Evolutionary conservation across 139 green algal genomes (phyloP).

Genomic region (Chlamydomonas asymmetrica): DNA sequence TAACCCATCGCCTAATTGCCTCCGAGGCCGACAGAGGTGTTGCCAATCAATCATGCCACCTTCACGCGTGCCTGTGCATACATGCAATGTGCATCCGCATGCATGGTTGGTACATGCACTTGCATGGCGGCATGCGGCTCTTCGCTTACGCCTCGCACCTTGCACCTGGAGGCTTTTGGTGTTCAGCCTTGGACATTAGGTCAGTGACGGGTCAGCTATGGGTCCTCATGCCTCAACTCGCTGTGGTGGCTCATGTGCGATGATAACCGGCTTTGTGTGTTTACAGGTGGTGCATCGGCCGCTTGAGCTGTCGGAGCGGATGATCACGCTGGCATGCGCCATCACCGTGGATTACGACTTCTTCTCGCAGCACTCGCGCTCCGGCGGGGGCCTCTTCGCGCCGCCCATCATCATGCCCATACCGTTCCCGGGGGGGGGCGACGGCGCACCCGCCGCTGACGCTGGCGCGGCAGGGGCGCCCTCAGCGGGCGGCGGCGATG

Average conservation of each 20-base stretch:
- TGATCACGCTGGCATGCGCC: constrained; percentile 76
- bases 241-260: no score
- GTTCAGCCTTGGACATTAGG: background rate
- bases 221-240: background rate
- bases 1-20: background rate
- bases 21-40: no score
- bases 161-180: no score
- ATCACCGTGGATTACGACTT: constrained; percentile 63
- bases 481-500: constrained; percentile 39
- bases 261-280: background rate
- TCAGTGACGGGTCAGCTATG: background rate
- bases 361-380: constrained; percentile 60
- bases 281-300: constrained; percentile 53
- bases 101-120: background rate
- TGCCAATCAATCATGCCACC: no score
- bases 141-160: background rate
- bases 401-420: constrained; percentile 43
- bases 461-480: background rate
- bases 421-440: constrained; percentile 6
- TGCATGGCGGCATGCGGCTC: background rate
- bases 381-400: constrained; percentile 34
- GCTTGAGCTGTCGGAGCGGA: constrained; percentile 68
- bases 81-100: no score
- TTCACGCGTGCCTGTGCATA: no score
- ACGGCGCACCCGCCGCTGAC: background rate